Evolutionary conservation across 1,284 basidiomycete genomes (phyloP).

Genomic region (Microbotryomycetes sp.): DNA sequence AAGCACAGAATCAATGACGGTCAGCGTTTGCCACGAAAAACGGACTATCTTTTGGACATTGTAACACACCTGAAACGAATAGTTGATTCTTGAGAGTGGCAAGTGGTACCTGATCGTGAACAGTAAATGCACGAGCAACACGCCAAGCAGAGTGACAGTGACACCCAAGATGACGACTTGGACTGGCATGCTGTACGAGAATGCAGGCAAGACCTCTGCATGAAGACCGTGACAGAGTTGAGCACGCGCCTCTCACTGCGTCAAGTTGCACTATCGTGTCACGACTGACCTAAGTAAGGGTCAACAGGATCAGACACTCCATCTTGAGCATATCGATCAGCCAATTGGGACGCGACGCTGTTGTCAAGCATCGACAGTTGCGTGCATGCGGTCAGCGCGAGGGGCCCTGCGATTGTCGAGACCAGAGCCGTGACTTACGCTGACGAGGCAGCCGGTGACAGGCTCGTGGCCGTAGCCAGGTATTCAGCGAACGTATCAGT

Average conservation of each 20-base stretch:
- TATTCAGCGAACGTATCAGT: neutral
- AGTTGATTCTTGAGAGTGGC: slow-evolving; percentile 87
- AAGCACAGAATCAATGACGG: neutral
- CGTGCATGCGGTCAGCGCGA: neutral
- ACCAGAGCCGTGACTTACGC: neutral
- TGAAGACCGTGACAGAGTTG: neutral
- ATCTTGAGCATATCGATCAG: neutral
- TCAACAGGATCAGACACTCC: slow-evolving; percentile 4
- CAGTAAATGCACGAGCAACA: slow-evolving; percentile 85
- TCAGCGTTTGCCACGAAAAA: neutral
- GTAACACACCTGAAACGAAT: slow-evolving; percentile 71
- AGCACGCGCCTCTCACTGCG: neutral
- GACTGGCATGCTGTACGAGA: slow-evolving; percentile 75
- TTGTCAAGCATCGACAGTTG: neutral
- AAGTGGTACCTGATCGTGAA: slow-evolving; percentile 97
- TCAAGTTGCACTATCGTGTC: no score
- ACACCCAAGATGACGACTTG: slow-evolving; percentile 85
- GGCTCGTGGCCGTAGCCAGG: neutral
- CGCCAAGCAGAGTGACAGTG: slow-evolving; percentile 73
- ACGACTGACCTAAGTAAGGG: slow-evolving; percentile 16
- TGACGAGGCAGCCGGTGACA: neutral
- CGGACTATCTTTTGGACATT: slow-evolving; percentile 39
- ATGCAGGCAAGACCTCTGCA: slow-evolving; percentile 38
- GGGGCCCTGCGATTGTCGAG: neutral
- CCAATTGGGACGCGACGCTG: neutral